Evolutionary conservation across 345 rosid genomes (phyloP).

Genomic region (Populus euphratica): DNA sequence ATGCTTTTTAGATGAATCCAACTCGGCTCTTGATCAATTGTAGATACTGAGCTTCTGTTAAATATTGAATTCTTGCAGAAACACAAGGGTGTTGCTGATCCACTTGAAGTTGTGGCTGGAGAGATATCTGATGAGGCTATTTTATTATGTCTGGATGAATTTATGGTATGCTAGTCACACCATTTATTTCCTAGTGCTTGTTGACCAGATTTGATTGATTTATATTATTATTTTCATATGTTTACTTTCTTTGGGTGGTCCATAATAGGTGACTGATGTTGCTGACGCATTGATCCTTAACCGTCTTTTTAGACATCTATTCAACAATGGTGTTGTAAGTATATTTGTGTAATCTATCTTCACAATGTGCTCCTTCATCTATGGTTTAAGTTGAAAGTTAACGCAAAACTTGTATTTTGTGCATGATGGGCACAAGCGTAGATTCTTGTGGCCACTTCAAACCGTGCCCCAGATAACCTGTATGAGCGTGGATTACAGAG

Average conservation of each 20-base stretch:
- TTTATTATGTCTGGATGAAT: constrained; percentile 86
- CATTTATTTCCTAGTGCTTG: not conserved
- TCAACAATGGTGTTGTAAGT: constrained; percentile 84
- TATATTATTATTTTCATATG: not conserved
- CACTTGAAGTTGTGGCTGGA: constrained; percentile 95
- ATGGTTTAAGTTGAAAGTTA: constrained; percentile 10
- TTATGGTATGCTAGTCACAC: constrained; percentile 58
- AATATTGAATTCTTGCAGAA: constrained; percentile 49
- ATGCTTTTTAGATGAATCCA: constrained; percentile 6
- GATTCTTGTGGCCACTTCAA: constrained; percentile 95
- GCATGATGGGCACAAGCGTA: constrained; percentile 47
- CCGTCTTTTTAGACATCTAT: constrained; percentile 77
- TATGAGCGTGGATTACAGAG: constrained; percentile 96
- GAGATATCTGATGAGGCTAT: constrained; percentile 92
- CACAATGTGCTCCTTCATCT: not conserved
- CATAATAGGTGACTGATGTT: constrained; percentile 79
- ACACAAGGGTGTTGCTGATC: constrained; percentile 90
- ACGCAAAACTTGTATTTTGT: constrained; percentile 21
- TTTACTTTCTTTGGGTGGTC: constrained; percentile 11
- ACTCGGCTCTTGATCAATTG: not conserved
- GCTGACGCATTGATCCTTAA: constrained; percentile 96
- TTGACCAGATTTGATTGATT: not conserved
- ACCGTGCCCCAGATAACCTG: constrained; percentile 97
- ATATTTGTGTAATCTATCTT: not conserved
- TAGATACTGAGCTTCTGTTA: constrained; percentile 2